Evolutionary conservation across 768 basidiomycete genomes (phyloP).

Genomic region (Gautieria morchelliformis): DNA sequence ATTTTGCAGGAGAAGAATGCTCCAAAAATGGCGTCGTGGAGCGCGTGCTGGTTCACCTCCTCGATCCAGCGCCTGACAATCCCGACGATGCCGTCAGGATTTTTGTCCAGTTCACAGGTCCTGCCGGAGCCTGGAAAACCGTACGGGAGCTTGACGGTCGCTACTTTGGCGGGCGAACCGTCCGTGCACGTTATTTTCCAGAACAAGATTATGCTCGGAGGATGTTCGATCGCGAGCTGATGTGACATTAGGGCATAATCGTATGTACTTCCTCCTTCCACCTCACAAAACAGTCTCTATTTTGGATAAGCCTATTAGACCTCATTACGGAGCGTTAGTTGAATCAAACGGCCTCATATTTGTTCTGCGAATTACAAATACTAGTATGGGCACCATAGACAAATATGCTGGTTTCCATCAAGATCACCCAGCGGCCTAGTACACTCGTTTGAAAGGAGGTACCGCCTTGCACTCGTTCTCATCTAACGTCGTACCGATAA

Average conservation of each 20-base stretch:
- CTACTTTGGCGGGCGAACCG: conserved; percentile 80
- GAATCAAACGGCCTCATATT: background rate
- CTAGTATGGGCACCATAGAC: background rate
- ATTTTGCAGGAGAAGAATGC: conserved; percentile 69
- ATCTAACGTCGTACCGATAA: conserved; percentile 82
- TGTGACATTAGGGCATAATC: background rate
- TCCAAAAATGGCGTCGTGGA: conserved; percentile 88
- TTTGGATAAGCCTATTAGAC: no score
- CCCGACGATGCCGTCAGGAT: conserved; percentile 82
- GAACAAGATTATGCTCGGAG: conserved; percentile 29
- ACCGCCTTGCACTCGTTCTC: conserved; percentile 95
- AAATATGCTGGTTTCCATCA: no score
- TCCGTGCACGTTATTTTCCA: conserved; percentile 75
- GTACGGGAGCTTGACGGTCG: conserved; percentile 89
- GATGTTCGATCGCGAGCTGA: background rate
- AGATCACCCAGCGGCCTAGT: conserved; percentile 21
- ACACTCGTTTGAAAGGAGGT: conserved; percentile 96
- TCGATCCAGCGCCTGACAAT: conserved; percentile 54
- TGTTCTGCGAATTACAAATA: background rate
- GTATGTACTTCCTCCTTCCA: background rate
- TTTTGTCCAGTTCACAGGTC: conserved; percentile 85
- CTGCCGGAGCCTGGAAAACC: conserved; percentile 92
- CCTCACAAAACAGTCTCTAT: no score
- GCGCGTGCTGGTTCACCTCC: conserved; percentile 74
- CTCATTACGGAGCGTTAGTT: no score